Percentiles rank a stretch among this genome's conserved stretches.
Evolutionary conservation across 257 asterid species (phyloP).

Genomic region (Eucommia ulmoides): DNA sequence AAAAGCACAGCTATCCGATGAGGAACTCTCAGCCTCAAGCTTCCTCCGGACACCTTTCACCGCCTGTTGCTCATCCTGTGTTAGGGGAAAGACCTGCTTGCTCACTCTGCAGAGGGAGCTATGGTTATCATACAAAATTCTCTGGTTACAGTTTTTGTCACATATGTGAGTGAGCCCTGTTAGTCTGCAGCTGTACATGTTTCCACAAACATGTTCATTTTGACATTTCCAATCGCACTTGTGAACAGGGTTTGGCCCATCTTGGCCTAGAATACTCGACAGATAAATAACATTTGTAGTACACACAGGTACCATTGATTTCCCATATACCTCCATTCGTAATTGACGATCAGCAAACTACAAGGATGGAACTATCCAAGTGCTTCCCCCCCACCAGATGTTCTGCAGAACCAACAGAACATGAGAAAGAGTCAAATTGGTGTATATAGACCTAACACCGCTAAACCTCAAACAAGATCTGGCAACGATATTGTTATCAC

Average conservation of each 20-base stretch:
- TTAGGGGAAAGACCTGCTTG: constrained; percentile 65
- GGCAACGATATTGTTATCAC: neutral
- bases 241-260: constrained; percentile 88
- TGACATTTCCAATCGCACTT: constrained; percentile 97
- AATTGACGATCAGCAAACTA: constrained; percentile 11
- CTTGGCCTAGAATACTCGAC: constrained; percentile 96
- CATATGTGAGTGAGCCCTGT: constrained; percentile 89
- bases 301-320: constrained; percentile 64
- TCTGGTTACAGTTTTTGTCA: constrained; percentile 96
- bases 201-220: constrained; percentile 80
- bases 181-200: constrained; percentile 88
- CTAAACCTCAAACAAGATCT: neutral
- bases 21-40: constrained; percentile 66
- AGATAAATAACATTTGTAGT: constrained; percentile 79
- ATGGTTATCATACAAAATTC: constrained; percentile 83
- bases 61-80: constrained; percentile 72
- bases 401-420: constrained; percentile 68
- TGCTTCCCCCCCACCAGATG: constrained; percentile 20
- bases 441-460: constrained; percentile 4
- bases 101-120: constrained; percentile 90
- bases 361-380: constrained; percentile 17
- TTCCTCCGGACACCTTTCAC: constrained; percentile 85
- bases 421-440: constrained; percentile 24
- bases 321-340: constrained; percentile 93
- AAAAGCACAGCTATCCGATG: constrained; percentile 51